These are phyloP conservation scores for Elaeis oleifera DNA, from an alignment of 202 grass and related monocot species.

Conservation along the genomic window DNA sequence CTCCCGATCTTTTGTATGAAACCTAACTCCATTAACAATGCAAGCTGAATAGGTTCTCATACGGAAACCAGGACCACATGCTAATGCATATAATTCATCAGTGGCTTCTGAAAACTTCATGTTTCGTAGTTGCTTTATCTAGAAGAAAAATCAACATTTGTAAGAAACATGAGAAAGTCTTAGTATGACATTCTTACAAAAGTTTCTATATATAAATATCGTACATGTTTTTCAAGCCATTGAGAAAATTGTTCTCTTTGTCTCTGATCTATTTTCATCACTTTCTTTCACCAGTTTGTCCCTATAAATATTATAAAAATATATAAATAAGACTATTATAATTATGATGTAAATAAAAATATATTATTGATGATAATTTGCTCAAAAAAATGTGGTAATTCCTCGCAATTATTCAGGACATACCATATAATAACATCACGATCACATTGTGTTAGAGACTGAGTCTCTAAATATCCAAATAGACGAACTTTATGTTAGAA, in stretches of 20 bases:
- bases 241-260: not conserved
- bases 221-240: conserved; percentile 10
- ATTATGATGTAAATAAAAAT: not conserved
- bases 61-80: not conserved
- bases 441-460: not conserved
- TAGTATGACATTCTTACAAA: not conserved
- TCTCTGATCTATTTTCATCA: not conserved
- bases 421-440: not conserved
- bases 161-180: not conserved
- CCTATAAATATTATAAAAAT: conserved; percentile 1
- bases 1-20: not conserved
- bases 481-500: too few relatives aligned
- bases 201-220: not conserved
- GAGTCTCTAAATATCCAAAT: not conserved
- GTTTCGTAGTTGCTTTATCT: too few relatives aligned
- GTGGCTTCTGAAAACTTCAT: too few relatives aligned
- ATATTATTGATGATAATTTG: not conserved
- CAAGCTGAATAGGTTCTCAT: not conserved
- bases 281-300: not conserved
- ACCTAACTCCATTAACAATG: conserved; percentile 14
- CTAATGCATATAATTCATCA: not conserved
- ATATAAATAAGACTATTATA: not conserved
- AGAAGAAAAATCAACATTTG: not conserved
- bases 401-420: conserved; percentile 2
- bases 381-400: not conserved